Evolutionary conservation across 2,329 filamentous ascomycete species (phyloP).

Genomic region (Bipolaris oryzae): DNA sequence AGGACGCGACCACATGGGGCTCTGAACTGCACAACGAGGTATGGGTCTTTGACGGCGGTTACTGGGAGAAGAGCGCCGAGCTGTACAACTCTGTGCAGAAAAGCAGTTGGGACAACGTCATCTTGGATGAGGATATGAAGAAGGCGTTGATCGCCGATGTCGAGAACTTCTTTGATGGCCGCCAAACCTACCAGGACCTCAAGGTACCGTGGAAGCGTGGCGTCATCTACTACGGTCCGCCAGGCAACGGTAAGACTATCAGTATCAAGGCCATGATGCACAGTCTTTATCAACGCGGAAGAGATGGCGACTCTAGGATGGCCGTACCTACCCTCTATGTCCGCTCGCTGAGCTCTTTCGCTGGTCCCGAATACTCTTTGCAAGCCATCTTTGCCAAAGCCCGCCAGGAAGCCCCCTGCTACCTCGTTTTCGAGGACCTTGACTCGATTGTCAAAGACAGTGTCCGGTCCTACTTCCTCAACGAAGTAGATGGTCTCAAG

Average conservation of each 20-base stretch:
- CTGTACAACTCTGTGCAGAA: conserved; percentile 60
- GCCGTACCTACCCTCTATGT: conserved; percentile 64
- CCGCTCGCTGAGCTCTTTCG: conserved; percentile 53
- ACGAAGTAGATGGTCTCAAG: conserved; percentile 73
- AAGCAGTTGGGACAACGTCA: conserved; percentile 68
- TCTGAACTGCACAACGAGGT: conserved; percentile 67
- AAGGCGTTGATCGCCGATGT: conserved; percentile 67
- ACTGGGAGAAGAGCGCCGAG: conserved; percentile 67
- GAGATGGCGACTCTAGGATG: conserved; percentile 35
- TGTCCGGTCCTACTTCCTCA: conserved; percentile 72
- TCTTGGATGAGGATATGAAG: conserved; percentile 70
- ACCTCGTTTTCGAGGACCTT: conserved; percentile 74
- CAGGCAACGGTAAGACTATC: conserved; percentile 71
- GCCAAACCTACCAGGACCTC: conserved; percentile 64
- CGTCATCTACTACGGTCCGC: conserved; percentile 70
- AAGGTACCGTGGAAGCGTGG: conserved; percentile 75
- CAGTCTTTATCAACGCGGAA: conserved; percentile 60
- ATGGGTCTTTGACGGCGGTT: conserved; percentile 68
- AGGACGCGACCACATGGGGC: conserved; percentile 61
- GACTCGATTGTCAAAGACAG: conserved; percentile 67
- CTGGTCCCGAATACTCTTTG: conserved; percentile 61
- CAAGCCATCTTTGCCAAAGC: conserved; percentile 57
- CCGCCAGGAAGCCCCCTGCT: conserved; percentile 67
- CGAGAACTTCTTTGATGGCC: conserved; percentile 66
- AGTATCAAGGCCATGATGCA: conserved; percentile 74